Base-by-base conservation (phyloP, 164 flowering plant species). In the Platanus orientalis region DNA sequence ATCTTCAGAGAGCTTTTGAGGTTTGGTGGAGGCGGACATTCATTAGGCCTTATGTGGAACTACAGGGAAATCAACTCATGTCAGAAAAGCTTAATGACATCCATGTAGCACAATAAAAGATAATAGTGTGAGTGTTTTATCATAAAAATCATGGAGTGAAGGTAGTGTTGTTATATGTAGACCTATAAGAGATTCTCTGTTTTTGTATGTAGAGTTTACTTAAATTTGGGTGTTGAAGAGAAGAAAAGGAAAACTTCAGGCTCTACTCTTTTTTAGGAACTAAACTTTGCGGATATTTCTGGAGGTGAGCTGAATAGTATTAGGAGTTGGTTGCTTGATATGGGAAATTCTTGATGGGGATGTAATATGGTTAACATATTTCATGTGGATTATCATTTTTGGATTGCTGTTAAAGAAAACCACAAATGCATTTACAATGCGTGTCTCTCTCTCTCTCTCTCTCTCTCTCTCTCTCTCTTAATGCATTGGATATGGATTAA, bases 11-110 rank as follows among this genome's bases (percentile, higher is more conserved):
- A 59, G 99, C 99, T 17, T 94, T 94, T 67, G 96, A 91, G 81
- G 97, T 94, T n/a, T 94, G 99, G 99, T 94, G 99, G 99, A 78
- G 97, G 52, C 77, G 97, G 67, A 81, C 99, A 26, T 94, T 91
- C 63, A 60, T 84, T 32, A 81, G 88, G 75, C 93, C 96, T 9
- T 81, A 79, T 57, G 62, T 69, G 23, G 86, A 81, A 34, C 61
- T 78, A 26, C 74, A 62, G 45, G 76, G 57, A 23, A 61, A 58
- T 62, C 50, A 44, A n/a, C 58, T 60, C 24, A 69, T 62, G 64
- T 39, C 68, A 19, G 71, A n/a, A 70, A 54, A 67, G 36, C 40
- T 63, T 55, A 20, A 58, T 47, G 25, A 32, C 24, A 24, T 12
- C n/a, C 19, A 36, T 36, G 10, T 36, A 36, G 42, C 42, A 36